Conservation (phyloP, 2,329 filamentous ascomycete genomes). For the Aspergillus fischeri region DNA sequence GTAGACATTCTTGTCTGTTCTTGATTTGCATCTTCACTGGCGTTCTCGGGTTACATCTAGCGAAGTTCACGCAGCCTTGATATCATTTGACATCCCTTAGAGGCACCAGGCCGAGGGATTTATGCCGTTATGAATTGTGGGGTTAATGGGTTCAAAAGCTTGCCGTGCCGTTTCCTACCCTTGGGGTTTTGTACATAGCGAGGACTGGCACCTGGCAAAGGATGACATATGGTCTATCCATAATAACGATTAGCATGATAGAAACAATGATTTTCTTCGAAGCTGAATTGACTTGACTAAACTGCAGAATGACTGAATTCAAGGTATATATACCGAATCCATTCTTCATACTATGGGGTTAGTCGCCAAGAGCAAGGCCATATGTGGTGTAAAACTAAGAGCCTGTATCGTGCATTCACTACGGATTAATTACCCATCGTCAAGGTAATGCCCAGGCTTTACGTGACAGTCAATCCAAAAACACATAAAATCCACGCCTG, state of each 20-base stretch:
- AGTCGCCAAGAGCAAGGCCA: no score
- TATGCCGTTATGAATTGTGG: slow-evolving; percentile 15
- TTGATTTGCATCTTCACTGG: slow-evolving; percentile 15
- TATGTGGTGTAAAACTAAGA: no score
- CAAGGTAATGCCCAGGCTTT: no score
- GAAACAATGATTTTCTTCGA: slow-evolving; percentile 4
- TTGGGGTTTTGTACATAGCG: slow-evolving; percentile 15
- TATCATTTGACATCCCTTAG: slow-evolving; percentile 4
- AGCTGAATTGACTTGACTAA: not conserved
- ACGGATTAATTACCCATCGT: no score
- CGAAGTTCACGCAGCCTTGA: slow-evolving; percentile 16
- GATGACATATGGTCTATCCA: slow-evolving; percentile 6
- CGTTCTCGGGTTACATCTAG: slow-evolving; percentile 15
- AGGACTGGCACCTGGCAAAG: slow-evolving; percentile 3
- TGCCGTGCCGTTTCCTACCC: slow-evolving; percentile 4
- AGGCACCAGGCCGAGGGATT: slow-evolving; percentile 7
- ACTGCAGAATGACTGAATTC: no score
- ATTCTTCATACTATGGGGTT: no score
- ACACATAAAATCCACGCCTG: not conserved
- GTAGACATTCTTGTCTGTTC: slow-evolving; percentile 14
- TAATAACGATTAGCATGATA: slow-evolving; percentile 20
- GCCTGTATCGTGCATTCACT: no score
- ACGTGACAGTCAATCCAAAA: not conserved
- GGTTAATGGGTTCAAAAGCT: slow-evolving; percentile 9
- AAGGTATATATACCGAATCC: no score